phyloP scores from a whole-genome alignment of 257 asterid species.

The Solanum sparsipilum region DNA sequence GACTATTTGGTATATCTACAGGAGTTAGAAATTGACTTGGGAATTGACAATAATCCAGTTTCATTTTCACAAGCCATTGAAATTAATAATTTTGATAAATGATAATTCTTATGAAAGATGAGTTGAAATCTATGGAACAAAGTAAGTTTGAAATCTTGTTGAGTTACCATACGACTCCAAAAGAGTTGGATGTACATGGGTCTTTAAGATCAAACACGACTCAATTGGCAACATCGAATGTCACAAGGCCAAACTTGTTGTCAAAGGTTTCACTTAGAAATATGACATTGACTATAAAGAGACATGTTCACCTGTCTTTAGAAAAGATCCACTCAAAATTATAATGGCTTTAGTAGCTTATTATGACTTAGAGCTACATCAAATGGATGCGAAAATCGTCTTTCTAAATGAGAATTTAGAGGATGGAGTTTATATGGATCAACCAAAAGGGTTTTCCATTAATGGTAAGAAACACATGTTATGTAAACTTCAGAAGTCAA shows the following conservation, averaged over 20 bases:
- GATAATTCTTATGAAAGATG: background rate
- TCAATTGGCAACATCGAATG: background rate
- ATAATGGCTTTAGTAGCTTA: background rate
- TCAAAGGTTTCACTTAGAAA: background rate
- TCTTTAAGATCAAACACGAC: background rate
- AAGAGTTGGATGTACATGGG: background rate
- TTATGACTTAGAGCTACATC: background rate
- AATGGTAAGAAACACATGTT: background rate
- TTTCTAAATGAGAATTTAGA: background rate
- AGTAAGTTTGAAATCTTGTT: background rate
- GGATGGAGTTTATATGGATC: background rate
- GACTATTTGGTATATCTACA: background rate
- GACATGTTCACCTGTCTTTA: background rate
- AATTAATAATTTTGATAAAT: no score
- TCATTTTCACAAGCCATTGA: background rate
- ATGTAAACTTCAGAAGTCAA: background rate
- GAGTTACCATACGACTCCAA: background rate
- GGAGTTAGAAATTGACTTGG: background rate
- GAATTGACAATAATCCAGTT: no score
- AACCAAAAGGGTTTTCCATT: background rate
- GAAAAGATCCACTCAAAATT: background rate
- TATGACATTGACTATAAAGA: background rate
- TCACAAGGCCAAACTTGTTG: no score
- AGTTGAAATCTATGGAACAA: background rate
- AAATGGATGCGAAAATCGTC: background rate